Conservation (phyloP, 768 basidiomycete genomes). For the Collybiopsis confluens region DNA sequence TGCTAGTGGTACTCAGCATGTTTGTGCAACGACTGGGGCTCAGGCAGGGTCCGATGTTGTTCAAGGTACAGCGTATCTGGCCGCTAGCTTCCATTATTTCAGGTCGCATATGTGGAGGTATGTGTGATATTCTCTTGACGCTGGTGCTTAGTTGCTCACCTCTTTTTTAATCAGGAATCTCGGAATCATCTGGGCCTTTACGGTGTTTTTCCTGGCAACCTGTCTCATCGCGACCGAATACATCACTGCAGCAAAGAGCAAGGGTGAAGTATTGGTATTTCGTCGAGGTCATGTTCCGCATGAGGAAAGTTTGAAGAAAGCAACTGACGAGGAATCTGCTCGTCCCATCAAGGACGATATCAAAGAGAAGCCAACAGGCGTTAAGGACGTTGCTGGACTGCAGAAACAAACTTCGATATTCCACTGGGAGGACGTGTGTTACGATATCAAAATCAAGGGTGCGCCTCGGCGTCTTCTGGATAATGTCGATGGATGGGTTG, state of each 20-base stretch:
- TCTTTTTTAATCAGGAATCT: constrained; percentile 17
- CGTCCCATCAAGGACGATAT: constrained; percentile 17
- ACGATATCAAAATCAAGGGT: constrained; percentile 28
- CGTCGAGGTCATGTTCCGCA: constrained; percentile 21
- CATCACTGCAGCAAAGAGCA: constrained; percentile 22
- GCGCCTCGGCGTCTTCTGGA: constrained; percentile 28
- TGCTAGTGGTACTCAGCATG: constrained; percentile 28
- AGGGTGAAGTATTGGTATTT: constrained; percentile 25
- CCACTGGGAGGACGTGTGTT: constrained; percentile 42
- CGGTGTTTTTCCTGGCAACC: constrained; percentile 29
- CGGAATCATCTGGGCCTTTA: constrained; percentile 44
- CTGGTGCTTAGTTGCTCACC: too few species aligned
- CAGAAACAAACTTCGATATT: constrained; percentile 26
- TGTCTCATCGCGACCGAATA: constrained; percentile 33
- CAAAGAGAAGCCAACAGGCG: constrained; percentile 13
- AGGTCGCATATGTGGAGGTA: constrained; percentile 28
- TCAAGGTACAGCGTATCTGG: constrained; percentile 36
- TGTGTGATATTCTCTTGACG: too few species aligned
- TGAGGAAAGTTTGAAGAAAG: constrained; percentile 4
- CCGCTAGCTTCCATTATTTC: constrained; percentile 23
- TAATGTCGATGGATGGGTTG: constrained; percentile 44
- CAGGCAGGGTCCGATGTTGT: constrained; percentile 35
- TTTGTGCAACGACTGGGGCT: constrained; percentile 40
- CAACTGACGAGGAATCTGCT: constrained; percentile 28
- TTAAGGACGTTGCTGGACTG: constrained; percentile 11